phyloP scores from a whole-genome alignment of 2,329 filamentous ascomycete genomes.

The Alternaria hordeiaustralica region DNA sequence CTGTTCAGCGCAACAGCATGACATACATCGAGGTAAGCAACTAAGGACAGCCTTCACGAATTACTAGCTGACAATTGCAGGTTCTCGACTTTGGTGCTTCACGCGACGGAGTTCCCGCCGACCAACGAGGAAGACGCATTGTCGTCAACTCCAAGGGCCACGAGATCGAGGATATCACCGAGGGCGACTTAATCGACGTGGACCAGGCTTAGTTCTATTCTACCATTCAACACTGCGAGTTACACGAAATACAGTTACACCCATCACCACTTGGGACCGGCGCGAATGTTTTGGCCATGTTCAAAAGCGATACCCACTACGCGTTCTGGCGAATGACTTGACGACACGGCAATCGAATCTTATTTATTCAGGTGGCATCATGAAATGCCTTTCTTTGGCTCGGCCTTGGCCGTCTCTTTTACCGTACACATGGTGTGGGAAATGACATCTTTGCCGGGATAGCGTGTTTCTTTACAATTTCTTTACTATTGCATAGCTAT shows the following conservation, averaged over 20 bases:
- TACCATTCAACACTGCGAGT: background rate
- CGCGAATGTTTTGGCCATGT: slow-evolving; percentile 32
- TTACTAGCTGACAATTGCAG: slow-evolving; percentile 58
- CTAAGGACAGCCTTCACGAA: background rate
- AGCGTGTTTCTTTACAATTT: slow-evolving; percentile 10
- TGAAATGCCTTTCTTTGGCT: slow-evolving; percentile 1
- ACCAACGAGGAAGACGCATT: slow-evolving; percentile 80
- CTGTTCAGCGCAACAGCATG: slow-evolving; percentile 88
- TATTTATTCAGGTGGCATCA: slow-evolving; percentile 11
- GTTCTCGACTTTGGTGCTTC: slow-evolving; percentile 96
- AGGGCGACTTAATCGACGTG: slow-evolving; percentile 40
- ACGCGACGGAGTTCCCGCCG: slow-evolving; percentile 80
- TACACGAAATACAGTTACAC: slow-evolving; percentile 1
- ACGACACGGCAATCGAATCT: slow-evolving; percentile 14
- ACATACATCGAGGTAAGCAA: slow-evolving; percentile 86
- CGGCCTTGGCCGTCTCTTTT: background rate
- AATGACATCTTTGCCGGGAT: slow-evolving; percentile 21
- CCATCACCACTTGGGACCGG: slow-evolving; percentile 8
- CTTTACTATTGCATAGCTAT: slow-evolving; percentile 33
- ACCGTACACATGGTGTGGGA: slow-evolving; percentile 13
- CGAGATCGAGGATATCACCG: slow-evolving; percentile 45
- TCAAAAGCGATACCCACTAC: slow-evolving; percentile 42
- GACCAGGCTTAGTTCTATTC: slow-evolving; percentile 26
- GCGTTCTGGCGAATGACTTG: slow-evolving; percentile 24
- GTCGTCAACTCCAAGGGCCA: slow-evolving; percentile 55